Evolutionary conservation across 2,329 filamentous ascomycete genomes (phyloP).

Genomic region (Coniochaeta ligniaria): DNA sequence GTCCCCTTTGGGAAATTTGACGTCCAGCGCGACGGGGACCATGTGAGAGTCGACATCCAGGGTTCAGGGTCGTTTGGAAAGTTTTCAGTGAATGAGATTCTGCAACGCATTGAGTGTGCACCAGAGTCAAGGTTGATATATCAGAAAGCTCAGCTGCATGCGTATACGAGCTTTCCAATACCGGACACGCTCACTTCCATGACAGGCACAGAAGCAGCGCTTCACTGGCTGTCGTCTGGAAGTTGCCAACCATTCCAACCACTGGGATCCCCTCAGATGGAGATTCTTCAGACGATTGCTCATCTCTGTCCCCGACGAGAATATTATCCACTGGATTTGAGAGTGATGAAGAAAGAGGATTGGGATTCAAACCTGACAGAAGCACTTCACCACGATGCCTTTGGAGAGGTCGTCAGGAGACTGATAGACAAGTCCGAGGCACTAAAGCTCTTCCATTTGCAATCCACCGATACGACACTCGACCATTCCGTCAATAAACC

Average conservation of each 20-base stretch:
- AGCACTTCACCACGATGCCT: constrained; percentile 29
- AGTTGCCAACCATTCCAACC: constrained; percentile 40
- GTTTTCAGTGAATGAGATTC: constrained; percentile 43
- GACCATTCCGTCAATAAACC: neutral
- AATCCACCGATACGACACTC: accelerated
- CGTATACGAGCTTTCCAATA: constrained; percentile 48
- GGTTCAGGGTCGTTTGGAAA: constrained; percentile 30
- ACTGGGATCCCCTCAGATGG: constrained; percentile 4
- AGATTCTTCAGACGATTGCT: constrained; percentile 13
- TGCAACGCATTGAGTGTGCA: constrained; percentile 49
- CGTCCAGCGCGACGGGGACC: constrained; percentile 20
- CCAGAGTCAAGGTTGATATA: constrained; percentile 47
- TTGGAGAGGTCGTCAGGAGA: constrained; percentile 17
- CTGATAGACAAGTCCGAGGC: constrained; percentile 23
- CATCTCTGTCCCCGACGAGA: constrained; percentile 21
- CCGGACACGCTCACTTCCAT: constrained; percentile 48
- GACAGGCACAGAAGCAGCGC: constrained; percentile 54
- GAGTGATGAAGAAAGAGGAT: constrained; percentile 23
- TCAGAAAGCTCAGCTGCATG: constrained; percentile 50
- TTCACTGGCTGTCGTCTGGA: constrained; percentile 40
- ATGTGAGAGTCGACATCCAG: constrained; percentile 31
- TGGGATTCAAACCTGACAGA: constrained; percentile 25
- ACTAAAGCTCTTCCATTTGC: constrained; percentile 14
- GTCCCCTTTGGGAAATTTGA: constrained; percentile 6
- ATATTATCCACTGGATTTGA: constrained; percentile 28